These are phyloP conservation scores for Nigrospora osmanthi DNA, from an alignment of 2,329 filamentous ascomycete species.

Conservation along the genomic window DNA sequence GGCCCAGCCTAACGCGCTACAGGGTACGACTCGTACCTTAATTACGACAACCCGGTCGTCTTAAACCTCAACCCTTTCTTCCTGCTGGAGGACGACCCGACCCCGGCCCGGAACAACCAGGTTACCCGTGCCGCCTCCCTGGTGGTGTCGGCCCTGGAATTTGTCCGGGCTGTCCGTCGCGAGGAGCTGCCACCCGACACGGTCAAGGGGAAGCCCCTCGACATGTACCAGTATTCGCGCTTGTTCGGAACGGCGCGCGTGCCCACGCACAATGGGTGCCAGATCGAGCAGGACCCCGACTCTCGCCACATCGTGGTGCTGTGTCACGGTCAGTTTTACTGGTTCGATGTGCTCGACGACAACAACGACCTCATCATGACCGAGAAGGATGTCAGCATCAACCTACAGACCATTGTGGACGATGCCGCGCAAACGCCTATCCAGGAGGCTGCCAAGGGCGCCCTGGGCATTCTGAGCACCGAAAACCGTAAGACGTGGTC, in stretches of 20 bases:
- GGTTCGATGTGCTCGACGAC: constrained; percentile 95
- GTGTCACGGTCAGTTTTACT: constrained; percentile 94
- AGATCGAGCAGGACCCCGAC: constrained; percentile 90
- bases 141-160: constrained; percentile 81
- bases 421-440: constrained; percentile 87
- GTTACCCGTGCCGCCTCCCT: constrained; percentile 90
- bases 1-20: background rate
- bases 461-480: constrained; percentile 86
- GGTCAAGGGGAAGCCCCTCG: constrained; percentile 74
- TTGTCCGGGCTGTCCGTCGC: constrained; percentile 84
- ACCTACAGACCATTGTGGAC: constrained; percentile 84
- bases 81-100: constrained; percentile 92
- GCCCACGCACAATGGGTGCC: constrained; percentile 87
- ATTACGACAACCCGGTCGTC: constrained; percentile 95
- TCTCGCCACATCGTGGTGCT: constrained; percentile 90
- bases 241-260: constrained; percentile 93
- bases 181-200: constrained; percentile 90
- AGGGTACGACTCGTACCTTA: constrained; percentile 99
- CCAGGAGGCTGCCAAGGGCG: constrained; percentile 90
- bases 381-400: constrained; percentile 85
- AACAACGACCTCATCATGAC: constrained; percentile 96
- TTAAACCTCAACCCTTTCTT: constrained; percentile 98
- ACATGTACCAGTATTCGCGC: constrained; percentile 97
- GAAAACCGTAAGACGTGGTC: constrained; percentile 98
- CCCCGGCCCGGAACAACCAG: constrained; percentile 91